Evolutionary conservation across 2,329 filamentous ascomycete species (phyloP).

Genomic region (Pestalotiopsis fici): DNA sequence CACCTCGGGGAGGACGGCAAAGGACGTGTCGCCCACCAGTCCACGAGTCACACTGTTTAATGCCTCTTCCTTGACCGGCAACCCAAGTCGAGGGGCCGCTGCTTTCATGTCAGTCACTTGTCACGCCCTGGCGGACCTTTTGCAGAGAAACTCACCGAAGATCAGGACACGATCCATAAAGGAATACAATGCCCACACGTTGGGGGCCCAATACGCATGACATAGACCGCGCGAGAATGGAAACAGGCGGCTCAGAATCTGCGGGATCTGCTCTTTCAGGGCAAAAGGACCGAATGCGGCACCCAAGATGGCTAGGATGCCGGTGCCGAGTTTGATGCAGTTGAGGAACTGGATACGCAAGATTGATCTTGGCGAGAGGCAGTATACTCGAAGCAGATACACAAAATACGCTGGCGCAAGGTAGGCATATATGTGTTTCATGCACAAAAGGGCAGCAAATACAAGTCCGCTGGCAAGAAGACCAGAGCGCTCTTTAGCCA

Average conservation of each 20-base stretch:
- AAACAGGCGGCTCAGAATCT: slow-evolving; percentile 83
- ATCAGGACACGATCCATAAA: slow-evolving; percentile 86
- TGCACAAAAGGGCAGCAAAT: slow-evolving; percentile 83
- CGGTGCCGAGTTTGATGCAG: slow-evolving; percentile 77
- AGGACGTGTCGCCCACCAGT: slow-evolving; percentile 89
- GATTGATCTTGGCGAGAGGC: slow-evolving; percentile 74
- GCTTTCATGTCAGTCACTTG: slow-evolving; percentile 30
- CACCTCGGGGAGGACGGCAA: slow-evolving; percentile 89
- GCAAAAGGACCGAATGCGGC: slow-evolving; percentile 90
- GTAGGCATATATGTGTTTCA: slow-evolving; percentile 99
- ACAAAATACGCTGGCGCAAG: slow-evolving; percentile 95
- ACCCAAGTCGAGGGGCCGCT: slow-evolving; percentile 81
- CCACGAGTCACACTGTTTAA: slow-evolving; percentile 89
- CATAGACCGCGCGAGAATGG: slow-evolving; percentile 92
- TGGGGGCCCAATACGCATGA: slow-evolving; percentile 98
- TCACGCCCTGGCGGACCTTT: neutral
- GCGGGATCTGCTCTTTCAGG: slow-evolving; percentile 77
- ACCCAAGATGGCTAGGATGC: slow-evolving; percentile 71
- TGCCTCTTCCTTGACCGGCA: slow-evolving; percentile 72
- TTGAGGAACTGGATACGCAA: slow-evolving; percentile 78
- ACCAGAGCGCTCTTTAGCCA: slow-evolving; percentile 75
- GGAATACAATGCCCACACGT: slow-evolving; percentile 96
- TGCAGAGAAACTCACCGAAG: slow-evolving; percentile 56
- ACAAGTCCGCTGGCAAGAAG: slow-evolving; percentile 77
- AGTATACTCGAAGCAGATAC: slow-evolving; percentile 87